Evolutionary conservation across 2,329 filamentous ascomycete species (phyloP), one percentile per base, ranked within the genome.

Genomic region (Xylaria sp.): DNA sequence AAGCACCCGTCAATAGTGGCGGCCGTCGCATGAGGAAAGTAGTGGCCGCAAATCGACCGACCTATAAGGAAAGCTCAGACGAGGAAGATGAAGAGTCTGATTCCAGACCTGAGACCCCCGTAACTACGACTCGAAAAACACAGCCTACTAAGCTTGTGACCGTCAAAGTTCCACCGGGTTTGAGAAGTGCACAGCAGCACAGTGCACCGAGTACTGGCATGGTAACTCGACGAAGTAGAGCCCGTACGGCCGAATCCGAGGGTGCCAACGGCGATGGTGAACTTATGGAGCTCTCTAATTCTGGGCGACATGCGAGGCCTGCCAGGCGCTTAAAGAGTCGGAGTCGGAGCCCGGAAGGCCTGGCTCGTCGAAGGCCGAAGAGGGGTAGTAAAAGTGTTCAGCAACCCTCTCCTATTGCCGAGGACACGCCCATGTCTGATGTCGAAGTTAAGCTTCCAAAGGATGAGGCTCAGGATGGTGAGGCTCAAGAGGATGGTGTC

Each of bases 251-350:
- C 50, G 82, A 86, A 53, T 75, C 74, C 0, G 79, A 81, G 42
- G 82, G 84, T 49, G 76, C 85, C 52, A 75, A 76, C 0, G 61
- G 52, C 11, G 79, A 81, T 35, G 81, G 82, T 44, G 77, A 79
- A 3, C 77, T 85, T 5, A 70, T 85, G 3, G 83, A 86, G 66
- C 74, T 87, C 11, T 82, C 84, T 4, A 82, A 78, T 65, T 87
- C 84, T 6, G 85, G 84, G n/a, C 79, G 77, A 59, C 84, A 87
- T 63, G 79, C 78, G 18, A 76, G 77, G 47, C 69, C 76, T 1
- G 73, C 79, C 35, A 76, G 80, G 46, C 75, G 75, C 16, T 82
- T 82, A 34, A 76, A 76, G 57, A 86, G 82, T 65, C 23, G 4
- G 57, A 86, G 82, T 65, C 78, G 75, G 65, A 85, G 82, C 61